Base-by-base conservation (phyloP, 768 basidiomycete genomes). In the Tylopilus sp. region DNA sequence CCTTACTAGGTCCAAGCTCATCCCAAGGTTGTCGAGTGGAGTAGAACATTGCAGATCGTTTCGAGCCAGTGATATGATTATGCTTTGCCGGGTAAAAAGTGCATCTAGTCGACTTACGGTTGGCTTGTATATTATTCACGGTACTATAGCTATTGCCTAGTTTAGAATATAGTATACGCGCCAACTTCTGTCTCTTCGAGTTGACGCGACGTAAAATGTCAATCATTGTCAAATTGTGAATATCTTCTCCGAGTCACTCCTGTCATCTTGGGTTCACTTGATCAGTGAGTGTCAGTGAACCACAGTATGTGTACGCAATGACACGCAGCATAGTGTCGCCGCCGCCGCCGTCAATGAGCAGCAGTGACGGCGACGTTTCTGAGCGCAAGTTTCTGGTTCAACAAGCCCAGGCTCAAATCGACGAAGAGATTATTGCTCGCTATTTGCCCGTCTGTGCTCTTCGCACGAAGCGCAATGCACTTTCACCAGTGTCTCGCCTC, bases 21-120 rank as follows among this genome's bases (percentile, higher is more conserved):
- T 67, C 82, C 83, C 22, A 89, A 82, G 63, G 89, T 91, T 11
- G 73, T 79, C 10, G 68, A 76, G 51, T 91, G 89, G 89, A 88
- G 84, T 62, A 77, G 77, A 64, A 86, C 85, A 3, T 70, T 91
- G 50, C 78, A 83, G 60, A 79, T 76, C 3, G 66, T 87, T 43
- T 62, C 51, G 17, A 50, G 51, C 14, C 45, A 46, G 17, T 67
- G 45, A 66, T 16, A 22, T 11, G 10, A 25, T 24, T 17, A n/a
- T 43, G 28, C 38, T 6, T 36, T 24, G 28, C 21, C 28, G 21
- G 25, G 26, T 42, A 52, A 31, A 38, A 13, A 24, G 19, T 16
- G 12, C 29, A 1, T 33, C 6, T 22, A 24, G 36, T 48, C 30
- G 10, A 34, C 25, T 16, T 42, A 4, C 34, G 31, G 14, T 31